A percentile compares a stretch with the other conserved stretches of the same genome.
Conservation (phyloP, 106 monocot genomes). For the Xerophyta viscosa region DNA sequence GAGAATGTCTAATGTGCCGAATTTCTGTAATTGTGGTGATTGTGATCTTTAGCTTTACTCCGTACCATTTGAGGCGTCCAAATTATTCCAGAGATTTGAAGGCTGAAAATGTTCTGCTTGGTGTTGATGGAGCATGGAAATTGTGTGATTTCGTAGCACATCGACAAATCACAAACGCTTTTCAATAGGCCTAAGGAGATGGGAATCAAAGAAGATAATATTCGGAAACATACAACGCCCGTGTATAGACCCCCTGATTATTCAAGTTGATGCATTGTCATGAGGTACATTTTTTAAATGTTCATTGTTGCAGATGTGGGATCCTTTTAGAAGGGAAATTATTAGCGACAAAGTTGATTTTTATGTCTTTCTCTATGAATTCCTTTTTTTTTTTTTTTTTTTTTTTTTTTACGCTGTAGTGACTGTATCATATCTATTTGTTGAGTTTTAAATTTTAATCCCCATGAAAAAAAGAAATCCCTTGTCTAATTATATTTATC, state of each 20-base stretch:
- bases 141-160: conserved; percentile 93
- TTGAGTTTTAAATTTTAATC: no score
- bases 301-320: conserved; percentile 75
- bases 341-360: conserved; percentile 99
- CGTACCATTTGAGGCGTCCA: neutral
- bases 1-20: no score
- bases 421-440: no score
- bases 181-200: conserved; percentile 90
- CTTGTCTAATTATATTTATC: neutral
- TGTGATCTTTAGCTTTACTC: no score
- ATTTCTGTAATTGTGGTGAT: no score
- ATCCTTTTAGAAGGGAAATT: conserved; percentile 82
- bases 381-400: neutral
- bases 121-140: conserved; percentile 84
- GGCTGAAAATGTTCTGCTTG: conserved; percentile 95
- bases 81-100: conserved; percentile 65
- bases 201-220: conserved; percentile 99
- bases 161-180: conserved; percentile 94
- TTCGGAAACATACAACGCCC: conserved; percentile 95
- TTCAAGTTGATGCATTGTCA: neutral
- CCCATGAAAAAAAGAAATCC: neutral
- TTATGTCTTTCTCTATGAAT: conserved; percentile 10
- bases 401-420: no score
- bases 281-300: neutral
- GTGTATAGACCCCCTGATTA: conserved; percentile 94